Evolutionary conservation across 192 early-diverging fungal genomes (phyloP).

Genomic region (Spizellomyces sp.): DNA sequence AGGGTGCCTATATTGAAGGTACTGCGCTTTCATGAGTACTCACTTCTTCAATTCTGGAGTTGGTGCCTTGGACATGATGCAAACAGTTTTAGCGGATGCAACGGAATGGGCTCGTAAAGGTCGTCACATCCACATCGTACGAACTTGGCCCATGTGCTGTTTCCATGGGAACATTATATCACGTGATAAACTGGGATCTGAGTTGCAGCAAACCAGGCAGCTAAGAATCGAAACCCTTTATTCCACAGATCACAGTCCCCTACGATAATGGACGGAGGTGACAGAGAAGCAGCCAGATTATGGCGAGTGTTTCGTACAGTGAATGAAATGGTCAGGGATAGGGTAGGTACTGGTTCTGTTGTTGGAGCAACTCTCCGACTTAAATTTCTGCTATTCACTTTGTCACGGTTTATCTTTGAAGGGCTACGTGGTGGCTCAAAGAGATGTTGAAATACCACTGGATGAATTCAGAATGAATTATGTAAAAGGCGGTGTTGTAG

Average conservation of each 20-base stretch:
- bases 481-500: slow-evolving; percentile 71
- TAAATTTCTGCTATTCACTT: neutral
- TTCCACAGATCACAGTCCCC: no score
- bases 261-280: neutral
- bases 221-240: neutral
- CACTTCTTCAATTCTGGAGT: slow-evolving; percentile 69
- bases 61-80: slow-evolving; percentile 60
- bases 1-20: neutral
- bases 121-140: no score
- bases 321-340: slow-evolving; percentile 85
- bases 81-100: neutral
- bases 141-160: neutral
- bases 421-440: slow-evolving; percentile 81
- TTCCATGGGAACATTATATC: neutral
- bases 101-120: no score
- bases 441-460: slow-evolving; percentile 81
- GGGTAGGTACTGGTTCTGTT: slow-evolving; percentile 52
- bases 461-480: slow-evolving; percentile 75
- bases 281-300: slow-evolving; percentile 18
- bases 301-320: slow-evolving; percentile 84
- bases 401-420: slow-evolving; percentile 26
- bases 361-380: neutral
- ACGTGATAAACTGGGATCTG: neutral
- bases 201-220: neutral
- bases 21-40: neutral